These are phyloP conservation scores for Kodamaea restingae DNA, from an alignment of 805 yeast species.

Conservation along the genomic window DNA sequence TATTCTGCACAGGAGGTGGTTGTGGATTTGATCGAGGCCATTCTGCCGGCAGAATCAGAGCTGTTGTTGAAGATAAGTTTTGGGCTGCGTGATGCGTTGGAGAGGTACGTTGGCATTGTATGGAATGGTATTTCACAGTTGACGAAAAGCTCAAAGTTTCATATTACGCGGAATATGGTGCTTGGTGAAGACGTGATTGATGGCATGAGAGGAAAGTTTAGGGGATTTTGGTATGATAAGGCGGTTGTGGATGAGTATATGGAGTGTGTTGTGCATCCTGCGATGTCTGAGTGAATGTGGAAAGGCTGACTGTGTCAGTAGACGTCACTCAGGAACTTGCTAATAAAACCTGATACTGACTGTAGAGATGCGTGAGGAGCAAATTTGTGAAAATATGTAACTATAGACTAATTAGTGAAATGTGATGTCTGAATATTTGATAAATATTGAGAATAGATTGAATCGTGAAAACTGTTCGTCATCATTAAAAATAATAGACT, in stretches of 20 bases:
- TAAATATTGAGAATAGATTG: too few relatives aligned
- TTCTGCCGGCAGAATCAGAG: conserved; percentile 9
- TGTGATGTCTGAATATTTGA: too few relatives aligned
- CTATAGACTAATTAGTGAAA: too few relatives aligned
- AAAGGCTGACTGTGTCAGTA: neutral
- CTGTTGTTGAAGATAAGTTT: conserved; percentile 19
- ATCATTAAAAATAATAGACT: too few relatives aligned
- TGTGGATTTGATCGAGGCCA: neutral
- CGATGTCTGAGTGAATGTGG: neutral
- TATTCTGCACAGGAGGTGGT: neutral
- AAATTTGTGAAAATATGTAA: too few relatives aligned
- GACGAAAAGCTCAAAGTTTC: conserved; percentile 7
- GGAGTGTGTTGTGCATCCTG: conserved; percentile 14
- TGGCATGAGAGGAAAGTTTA: conserved; percentile 12
- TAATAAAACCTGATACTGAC: too few relatives aligned
- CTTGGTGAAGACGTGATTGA: conserved; percentile 19
- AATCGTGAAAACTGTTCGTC: too few relatives aligned
- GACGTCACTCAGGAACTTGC: too few relatives aligned
- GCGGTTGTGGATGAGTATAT: conserved; percentile 23
- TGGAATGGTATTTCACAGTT: conserved; percentile 21
- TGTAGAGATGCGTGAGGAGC: too few relatives aligned
- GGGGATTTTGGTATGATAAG: conserved; percentile 19
- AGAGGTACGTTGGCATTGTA: conserved; percentile 19
- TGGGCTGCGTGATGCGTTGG: conserved; percentile 24
- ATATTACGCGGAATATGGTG: conserved; percentile 14